Percentiles rank a stretch among this genome's conserved stretches.
Evolutionary conservation across 2,329 filamentous ascomycete genomes (phyloP).

Genomic region (Seiridium cupressi): DNA sequence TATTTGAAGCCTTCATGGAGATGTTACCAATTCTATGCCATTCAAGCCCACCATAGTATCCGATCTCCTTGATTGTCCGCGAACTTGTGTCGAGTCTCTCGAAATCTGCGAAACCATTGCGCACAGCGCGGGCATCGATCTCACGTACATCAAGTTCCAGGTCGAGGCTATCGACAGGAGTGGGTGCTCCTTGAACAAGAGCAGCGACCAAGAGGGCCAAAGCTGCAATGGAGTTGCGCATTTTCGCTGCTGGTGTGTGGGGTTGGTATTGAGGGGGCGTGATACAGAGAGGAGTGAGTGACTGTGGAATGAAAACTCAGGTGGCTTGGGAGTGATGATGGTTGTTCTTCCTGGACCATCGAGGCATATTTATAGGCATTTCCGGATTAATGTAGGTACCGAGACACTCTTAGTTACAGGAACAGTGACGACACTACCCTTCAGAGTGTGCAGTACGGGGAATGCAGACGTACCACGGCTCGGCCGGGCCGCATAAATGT

Average conservation of each 20-base stretch:
- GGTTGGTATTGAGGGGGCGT: not conserved
- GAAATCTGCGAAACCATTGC: not conserved
- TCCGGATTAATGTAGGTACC: not conserved
- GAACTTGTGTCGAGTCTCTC: not conserved
- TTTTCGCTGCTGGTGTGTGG: not conserved
- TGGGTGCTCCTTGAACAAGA: not conserved
- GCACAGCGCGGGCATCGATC: not conserved
- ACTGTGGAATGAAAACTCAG: not conserved
- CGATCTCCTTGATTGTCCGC: not conserved
- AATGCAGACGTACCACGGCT: not conserved
- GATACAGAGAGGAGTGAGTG: not conserved
- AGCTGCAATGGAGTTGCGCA: not conserved
- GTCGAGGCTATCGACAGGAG: not conserved
- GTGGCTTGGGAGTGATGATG: not conserved
- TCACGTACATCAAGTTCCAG: not conserved
- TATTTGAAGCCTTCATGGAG: not conserved
- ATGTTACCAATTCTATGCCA: not conserved
- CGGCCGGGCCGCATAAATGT: not conserved
- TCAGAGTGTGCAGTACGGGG: not conserved
- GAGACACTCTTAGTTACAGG: not conserved
- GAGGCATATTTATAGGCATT: not conserved
- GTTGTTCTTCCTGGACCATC: not conserved
- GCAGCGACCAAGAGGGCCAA: not conserved
- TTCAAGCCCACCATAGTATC: not conserved
- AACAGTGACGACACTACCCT: not conserved